Evolutionary conservation across 768 basidiomycete genomes (phyloP), one percentile per base, ranked within the genome.

Genomic region (Calocybe indica): DNA sequence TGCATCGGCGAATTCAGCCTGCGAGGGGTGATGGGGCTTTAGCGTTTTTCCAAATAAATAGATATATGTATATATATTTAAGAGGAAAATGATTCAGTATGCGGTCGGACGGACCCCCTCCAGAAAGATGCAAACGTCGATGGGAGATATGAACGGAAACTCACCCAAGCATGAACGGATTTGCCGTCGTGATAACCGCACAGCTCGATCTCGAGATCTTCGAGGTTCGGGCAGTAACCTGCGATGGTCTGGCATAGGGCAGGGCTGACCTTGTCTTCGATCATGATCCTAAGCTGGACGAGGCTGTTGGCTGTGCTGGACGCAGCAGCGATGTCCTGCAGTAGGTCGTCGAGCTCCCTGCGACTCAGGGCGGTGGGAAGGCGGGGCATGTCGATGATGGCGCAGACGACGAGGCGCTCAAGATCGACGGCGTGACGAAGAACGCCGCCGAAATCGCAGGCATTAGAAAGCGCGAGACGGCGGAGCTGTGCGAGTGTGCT

Each of bases 131-230:
- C n/a, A 40, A 40, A 31, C 13, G 15, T 30, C 4, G 14, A 31
- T 40, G 9, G 22, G 10, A 37, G 5, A 28, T 13, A 39, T 13
- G 6, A 49, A 32, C 45, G 34, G 42, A 37, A 33, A 60, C 66
- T 53, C 45, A 72, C 71, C 72, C 72, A 72, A 37, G 67, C 61
- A 40, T 63, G 60, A 6, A 66, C 66, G 4, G 62, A 58, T 35
- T 69, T 68, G 37, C 68, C 68, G 34, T 72, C 67, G 32, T 64
- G 64, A 50, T 72, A 71, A 39, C 69, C 69, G 53, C 72, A 74
- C 3, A 65, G 55, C 52, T 74, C 72, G 12, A 74, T 60, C 51
- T 74, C 72, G 39, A 74, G 47, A 38, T 58, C 54, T 50, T 72
- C 68, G 28, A 74, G 58, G 4, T 52, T 52, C 1, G 68, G 67